These are phyloP conservation scores for Lactarius hatsudake DNA, from an alignment of 768 basidiomycete species.

Conservation along the genomic window DNA sequence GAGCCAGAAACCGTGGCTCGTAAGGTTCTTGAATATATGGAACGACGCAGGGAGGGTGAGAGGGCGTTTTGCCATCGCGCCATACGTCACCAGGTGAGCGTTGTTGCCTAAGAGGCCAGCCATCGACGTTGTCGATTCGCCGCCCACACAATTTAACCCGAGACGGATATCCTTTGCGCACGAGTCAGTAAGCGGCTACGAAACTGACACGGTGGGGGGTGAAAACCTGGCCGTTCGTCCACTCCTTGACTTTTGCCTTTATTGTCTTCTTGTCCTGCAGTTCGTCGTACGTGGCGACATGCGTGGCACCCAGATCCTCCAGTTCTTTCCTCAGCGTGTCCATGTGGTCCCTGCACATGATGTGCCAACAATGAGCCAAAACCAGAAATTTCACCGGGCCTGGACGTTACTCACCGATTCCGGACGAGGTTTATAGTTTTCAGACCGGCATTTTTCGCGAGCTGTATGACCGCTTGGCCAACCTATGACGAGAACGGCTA, in stretches of 20 bases:
- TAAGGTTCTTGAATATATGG: conserved; percentile 85
- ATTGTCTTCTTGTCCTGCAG: conserved; percentile 51
- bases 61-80: conserved; percentile 86
- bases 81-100: conserved; percentile 81
- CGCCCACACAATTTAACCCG: conserved; percentile 60
- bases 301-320: conserved; percentile 62
- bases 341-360: conserved; percentile 48
- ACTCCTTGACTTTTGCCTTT: conserved; percentile 53
- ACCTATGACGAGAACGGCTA: conserved; percentile 42
- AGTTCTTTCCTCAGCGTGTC: conserved; percentile 50
- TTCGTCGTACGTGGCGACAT: conserved; percentile 77
- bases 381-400: background rate
- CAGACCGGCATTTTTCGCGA: conserved; percentile 66
- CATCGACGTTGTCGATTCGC: conserved; percentile 68
- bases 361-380: background rate
- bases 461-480: conserved; percentile 84
- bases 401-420: conserved; percentile 47
- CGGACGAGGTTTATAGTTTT: conserved; percentile 84
- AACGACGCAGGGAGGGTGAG: conserved; percentile 71
- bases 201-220: background rate
- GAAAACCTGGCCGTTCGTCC: conserved; percentile 60
- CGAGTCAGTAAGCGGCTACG: conserved; percentile 1
- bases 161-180: conserved; percentile 41
- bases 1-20: conserved; percentile 77
- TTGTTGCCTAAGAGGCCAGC: conserved; percentile 60